Evolutionary conservation across 176 grass and related monocot species (phyloP), one percentile per base, ranked within the genome.

Genomic region (Avena atlantica): DNA sequence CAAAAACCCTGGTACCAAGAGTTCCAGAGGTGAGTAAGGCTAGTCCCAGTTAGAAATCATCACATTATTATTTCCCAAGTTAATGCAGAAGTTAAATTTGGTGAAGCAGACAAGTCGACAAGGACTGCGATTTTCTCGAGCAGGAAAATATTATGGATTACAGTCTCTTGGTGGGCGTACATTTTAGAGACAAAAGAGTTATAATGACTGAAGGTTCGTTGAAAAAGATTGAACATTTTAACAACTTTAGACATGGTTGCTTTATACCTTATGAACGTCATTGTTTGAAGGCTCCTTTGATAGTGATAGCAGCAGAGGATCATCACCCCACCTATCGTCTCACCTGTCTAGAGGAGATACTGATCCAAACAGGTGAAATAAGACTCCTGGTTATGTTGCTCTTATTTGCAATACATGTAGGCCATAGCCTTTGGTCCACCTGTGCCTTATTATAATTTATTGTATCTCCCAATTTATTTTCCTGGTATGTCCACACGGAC

Each of bases 71-170:
- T 8, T 36, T 27, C 16, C 15, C 11, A 57, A 23, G 65, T 72
- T 86, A 68, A 90, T 77, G 23, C 63, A 25, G 9, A 78, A 58
- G 20, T 74, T 76, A 53, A 61, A 67, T 82, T 31, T 85, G 55
- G 60, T 90, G 52, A 77, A 79, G 86, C 81, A 99, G 97, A 67
- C 97, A 96, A 93, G 79, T 99, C 11, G 97, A 99, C 74, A 96
- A 64, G 85, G 97, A 99, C 82, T 99, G 92, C 1, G 97, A 99
- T 15, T 99, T 99, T 88, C 91, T 99, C 17, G 97, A 99, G 90
- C 94, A 96, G 64, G 97, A 99, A 78, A 99, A 93, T 64, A 99
- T 99, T 68, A 99, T 99, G 97, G 97, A 99, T 89, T 99, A 99
- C 78, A 99, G 97, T 86, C 92, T 99, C 17, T 82, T 99, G 80